A percentile compares a stretch with the other conserved stretches of the same genome.
These are phyloP conservation scores for Jackrogersella minutella DNA, from an alignment of 495 filamentous ascomycete species.

Conservation along the genomic window DNA sequence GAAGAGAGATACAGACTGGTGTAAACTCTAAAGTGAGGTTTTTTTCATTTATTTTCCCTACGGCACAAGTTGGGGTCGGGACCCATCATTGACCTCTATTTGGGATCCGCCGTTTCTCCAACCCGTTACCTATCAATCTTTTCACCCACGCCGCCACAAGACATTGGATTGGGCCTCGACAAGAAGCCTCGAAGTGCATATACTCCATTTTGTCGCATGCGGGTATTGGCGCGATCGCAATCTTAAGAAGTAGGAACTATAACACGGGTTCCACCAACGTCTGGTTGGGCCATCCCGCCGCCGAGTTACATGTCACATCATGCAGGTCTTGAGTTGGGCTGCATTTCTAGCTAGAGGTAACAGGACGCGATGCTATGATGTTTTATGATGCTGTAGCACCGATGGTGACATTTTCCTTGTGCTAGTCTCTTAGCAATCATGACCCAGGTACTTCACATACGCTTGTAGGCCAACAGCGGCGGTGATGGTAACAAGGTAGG, in stretches of 20 bases:
- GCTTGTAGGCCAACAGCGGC: background rate
- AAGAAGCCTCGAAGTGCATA: background rate
- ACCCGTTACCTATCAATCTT: background rate
- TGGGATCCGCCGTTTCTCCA: background rate
- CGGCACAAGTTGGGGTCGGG: too few species aligned
- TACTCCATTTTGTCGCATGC: background rate
- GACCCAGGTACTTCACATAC: background rate
- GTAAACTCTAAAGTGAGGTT: background rate
- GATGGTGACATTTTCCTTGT: constrained; percentile 1
- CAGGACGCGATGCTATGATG: constrained; percentile 17
- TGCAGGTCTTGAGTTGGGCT: constrained; percentile 30
- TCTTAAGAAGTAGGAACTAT: background rate
- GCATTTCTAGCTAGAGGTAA: constrained; percentile 12
- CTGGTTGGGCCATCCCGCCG: constrained; percentile 8
- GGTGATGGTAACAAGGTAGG: background rate
- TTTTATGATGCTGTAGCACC: constrained; percentile 22
- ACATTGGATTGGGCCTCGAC: background rate
- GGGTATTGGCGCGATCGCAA: constrained; percentile 14
- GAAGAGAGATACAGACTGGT: background rate
- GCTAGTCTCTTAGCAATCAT: background rate
- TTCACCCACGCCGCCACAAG: background rate
- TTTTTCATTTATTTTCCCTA: background rate
- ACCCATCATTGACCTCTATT: background rate
- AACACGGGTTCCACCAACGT: background rate
- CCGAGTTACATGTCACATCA: constrained; percentile 35